These are phyloP conservation scores for Chytriomyces sp. DNA, from an alignment of 192 early-diverging fungal species.

Conservation along the genomic window DNA sequence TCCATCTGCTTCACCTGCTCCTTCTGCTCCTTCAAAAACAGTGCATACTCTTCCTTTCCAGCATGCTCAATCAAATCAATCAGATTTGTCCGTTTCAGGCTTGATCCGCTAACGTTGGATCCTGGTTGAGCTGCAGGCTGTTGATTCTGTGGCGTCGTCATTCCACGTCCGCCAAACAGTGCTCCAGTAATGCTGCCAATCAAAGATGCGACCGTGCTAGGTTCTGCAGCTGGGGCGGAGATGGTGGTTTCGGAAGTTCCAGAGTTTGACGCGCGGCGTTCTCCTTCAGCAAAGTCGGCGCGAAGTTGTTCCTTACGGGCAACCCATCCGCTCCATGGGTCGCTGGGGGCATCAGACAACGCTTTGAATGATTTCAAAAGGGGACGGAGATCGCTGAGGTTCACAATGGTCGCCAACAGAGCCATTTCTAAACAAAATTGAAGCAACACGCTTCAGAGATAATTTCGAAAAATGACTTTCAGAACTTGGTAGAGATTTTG, in stretches of 20 bases:
- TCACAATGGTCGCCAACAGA: conserved; percentile 41
- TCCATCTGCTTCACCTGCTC: conserved; percentile 70
- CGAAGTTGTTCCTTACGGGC: conserved; percentile 47
- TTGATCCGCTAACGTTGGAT: conserved; percentile 9
- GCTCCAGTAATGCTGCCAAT: conserved; percentile 22
- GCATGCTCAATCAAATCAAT: conserved; percentile 71
- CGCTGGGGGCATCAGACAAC: conserved; percentile 34
- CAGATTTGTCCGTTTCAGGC: conserved; percentile 62
- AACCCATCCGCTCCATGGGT: conserved; percentile 51
- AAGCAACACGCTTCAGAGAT: conserved; percentile 19
- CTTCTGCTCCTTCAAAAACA: conserved; percentile 69
- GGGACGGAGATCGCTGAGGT: conserved; percentile 54
- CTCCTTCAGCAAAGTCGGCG: conserved; percentile 38
- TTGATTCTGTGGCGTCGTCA: conserved; percentile 34
- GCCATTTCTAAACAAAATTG: conserved; percentile 49
- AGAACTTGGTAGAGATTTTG: conserved; percentile 28
- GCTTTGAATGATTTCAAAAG: conserved; percentile 46
- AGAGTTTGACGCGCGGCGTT: neutral
- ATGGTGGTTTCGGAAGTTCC: neutral
- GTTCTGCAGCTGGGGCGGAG: conserved; percentile 10
- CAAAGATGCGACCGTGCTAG: conserved; percentile 9
- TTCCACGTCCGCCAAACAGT: conserved; percentile 49
- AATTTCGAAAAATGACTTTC: neutral
- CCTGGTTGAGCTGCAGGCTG: conserved; percentile 53
- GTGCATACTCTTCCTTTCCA: conserved; percentile 67